Percentiles rank a stretch among this genome's conserved stretches.
phyloP scores from a whole-genome alignment of 306 rosid genomes.

The Oemleria cerasiformis region DNA sequence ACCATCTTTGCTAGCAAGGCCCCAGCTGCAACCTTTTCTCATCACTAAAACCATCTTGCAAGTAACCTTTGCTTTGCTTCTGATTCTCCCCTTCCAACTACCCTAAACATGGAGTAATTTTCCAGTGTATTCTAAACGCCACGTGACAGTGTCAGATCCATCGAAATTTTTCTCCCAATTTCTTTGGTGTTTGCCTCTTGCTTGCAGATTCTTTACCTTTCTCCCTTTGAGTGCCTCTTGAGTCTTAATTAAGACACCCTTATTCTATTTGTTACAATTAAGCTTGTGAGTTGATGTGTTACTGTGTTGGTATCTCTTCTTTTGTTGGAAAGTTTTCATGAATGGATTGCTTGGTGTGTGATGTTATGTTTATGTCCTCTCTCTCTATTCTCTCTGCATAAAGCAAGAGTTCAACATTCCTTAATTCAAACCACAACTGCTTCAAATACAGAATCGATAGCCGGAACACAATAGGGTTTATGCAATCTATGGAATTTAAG shows the following conservation, averaged over 20 bases:
- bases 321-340: background rate
- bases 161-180: background rate
- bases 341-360: background rate
- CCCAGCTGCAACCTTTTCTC: background rate
- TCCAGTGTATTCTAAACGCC: no score
- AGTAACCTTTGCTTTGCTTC: conserved; percentile 15
- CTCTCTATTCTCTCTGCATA: background rate
- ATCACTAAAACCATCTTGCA: conserved; percentile 7
- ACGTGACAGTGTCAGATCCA: no score
- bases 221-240: background rate
- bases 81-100: conserved; percentile 14
- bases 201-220: background rate
- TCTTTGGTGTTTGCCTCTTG: background rate
- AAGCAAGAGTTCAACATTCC: background rate
- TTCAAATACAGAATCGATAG: background rate
- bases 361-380: background rate
- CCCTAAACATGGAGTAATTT: background rate
- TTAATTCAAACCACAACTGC: no score
- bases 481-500: background rate
- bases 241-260: background rate
- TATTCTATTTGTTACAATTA: background rate
- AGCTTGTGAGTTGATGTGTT: background rate
- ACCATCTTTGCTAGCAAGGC: background rate
- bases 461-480: background rate
- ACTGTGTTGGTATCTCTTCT: background rate